Conservation (phyloP, 2,329 filamentous ascomycete species). For the Falciphora oryzae region DNA sequence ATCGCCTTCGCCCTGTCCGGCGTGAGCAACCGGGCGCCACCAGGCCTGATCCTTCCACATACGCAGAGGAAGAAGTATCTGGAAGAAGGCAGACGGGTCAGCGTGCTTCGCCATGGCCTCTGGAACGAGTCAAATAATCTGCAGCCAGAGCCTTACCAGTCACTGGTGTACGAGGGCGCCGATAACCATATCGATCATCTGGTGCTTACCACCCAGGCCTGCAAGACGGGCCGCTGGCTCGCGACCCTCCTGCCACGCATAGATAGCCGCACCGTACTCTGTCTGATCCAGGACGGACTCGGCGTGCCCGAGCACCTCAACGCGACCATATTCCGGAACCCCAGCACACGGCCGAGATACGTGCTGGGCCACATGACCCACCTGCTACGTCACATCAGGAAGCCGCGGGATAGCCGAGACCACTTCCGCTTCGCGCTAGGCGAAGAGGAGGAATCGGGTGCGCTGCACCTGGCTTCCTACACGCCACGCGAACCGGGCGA, state of each 20-base stretch:
- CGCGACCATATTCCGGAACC: constrained; percentile 61
- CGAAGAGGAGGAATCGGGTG: constrained; percentile 26
- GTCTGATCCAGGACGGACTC: constrained; percentile 46
- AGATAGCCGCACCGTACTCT: constrained; percentile 27
- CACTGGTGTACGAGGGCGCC: not conserved
- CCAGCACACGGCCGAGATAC: constrained; percentile 63
- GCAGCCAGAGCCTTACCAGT: not conserved
- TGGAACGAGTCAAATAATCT: not conserved
- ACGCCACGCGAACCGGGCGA: constrained; percentile 11
- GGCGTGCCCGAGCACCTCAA: constrained; percentile 78
- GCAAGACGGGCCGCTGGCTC: constrained; percentile 20
- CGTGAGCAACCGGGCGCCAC: constrained; percentile 2
- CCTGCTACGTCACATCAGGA: constrained; percentile 35
- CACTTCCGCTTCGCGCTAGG: constrained; percentile 13
- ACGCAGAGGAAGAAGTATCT: not conserved
- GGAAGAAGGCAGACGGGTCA: constrained; percentile 3
- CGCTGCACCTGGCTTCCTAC: constrained; percentile 28
- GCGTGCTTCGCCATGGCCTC: not conserved
- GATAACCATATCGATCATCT: constrained; percentile 21
- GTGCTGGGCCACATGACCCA: constrained; percentile 61
- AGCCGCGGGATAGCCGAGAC: constrained; percentile 13
- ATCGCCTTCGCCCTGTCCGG: constrained; percentile 15
- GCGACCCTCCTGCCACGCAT: constrained; percentile 23
- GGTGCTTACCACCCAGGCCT: constrained; percentile 26
- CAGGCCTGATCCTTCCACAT: not conserved